Conservation (phyloP, 1,284 basidiomycete species). For the Trichosporon faecale region DNA sequence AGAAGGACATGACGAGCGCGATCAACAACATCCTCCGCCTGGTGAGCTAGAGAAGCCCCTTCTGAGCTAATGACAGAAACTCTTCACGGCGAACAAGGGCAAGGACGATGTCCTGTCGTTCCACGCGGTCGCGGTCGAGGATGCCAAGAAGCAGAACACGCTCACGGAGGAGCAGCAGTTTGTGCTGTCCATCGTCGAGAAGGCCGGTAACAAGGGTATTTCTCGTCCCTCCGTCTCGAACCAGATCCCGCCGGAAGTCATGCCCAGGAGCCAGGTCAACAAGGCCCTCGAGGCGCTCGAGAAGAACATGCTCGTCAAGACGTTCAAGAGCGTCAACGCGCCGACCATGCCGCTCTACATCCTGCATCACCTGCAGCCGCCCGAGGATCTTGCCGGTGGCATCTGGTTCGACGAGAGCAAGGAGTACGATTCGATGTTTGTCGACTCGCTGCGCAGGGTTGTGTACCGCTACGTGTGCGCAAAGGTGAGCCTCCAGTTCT, state of each 20-base stretch:
- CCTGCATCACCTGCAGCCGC: slow-evolving; percentile 39
- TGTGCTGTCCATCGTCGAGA: slow-evolving; percentile 33
- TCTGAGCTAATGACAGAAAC: slow-evolving; percentile 16
- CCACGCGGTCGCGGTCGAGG: slow-evolving; percentile 36
- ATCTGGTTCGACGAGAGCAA: slow-evolving; percentile 50
- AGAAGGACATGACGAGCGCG: slow-evolving; percentile 27
- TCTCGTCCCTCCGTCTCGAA: slow-evolving; percentile 25
- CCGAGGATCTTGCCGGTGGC: slow-evolving; percentile 49
- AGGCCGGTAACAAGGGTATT: slow-evolving; percentile 31
- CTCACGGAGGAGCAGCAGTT: slow-evolving; percentile 42
- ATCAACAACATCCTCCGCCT: slow-evolving; percentile 29
- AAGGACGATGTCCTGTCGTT: slow-evolving; percentile 31
- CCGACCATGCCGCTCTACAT: slow-evolving; percentile 48
- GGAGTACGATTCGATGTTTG: slow-evolving; percentile 47
- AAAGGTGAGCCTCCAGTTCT: slow-evolving; percentile 29
- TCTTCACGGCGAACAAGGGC: slow-evolving; percentile 26
- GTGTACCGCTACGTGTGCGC: slow-evolving; percentile 34
- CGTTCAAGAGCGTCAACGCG: slow-evolving; percentile 47
- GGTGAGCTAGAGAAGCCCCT: slow-evolving; percentile 17
- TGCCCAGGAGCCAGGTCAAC: slow-evolving; percentile 36
- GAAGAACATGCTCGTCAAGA: slow-evolving; percentile 42
- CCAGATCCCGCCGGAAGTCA: slow-evolving; percentile 36
- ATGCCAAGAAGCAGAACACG: slow-evolving; percentile 37
- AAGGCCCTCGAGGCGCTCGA: slow-evolving; percentile 43
- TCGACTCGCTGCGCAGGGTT: slow-evolving; percentile 38